Base-by-base conservation (phyloP, 169 alveolate species). In the Eimeria falciformis region DNA sequence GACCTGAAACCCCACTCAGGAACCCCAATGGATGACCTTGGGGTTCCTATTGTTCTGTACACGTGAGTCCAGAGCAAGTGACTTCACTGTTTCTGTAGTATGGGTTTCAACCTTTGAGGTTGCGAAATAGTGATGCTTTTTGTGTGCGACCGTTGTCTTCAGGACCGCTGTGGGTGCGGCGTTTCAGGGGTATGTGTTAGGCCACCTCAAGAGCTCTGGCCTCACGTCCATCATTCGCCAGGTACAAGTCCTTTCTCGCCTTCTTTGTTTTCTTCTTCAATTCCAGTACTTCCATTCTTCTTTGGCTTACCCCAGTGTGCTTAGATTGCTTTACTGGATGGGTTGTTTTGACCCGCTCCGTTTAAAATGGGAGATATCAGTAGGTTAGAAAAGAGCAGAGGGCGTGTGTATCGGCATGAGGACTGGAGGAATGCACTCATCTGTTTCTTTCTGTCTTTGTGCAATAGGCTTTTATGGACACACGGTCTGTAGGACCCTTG, bases 151-250 rank as follows among this genome's bases (percentile, higher is more conserved):
- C 29, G 40, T 23, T 68, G 5, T 5, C 9, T 47, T 21, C 86
- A 77, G 86, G 5, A 77, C 86, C 23, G 68, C 86, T 7, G 17
- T 77, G 0, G 86, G 86, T 4, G 86, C 86, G 23, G 11, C 86
- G 2, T 23, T 46, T 1, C 46, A 53, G 0, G 86, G 69, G 3
- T 77, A 77, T 25, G 5, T 77, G 3, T 43, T 77, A 29, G 86
- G 86, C 1, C 86, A 77, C 46, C 25, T 77, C 47, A 77, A 46
- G 68, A 77, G 86, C 68, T 17, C 68, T 18, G 86, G 68, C 69
- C 50, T 77, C 9, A 47, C 86, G 4, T 46, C 3, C 5, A 21
- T 46, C 69, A 46, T 77, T 46, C 68, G 86, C 68, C 86, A 77
- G 68, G 86, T 77, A 71, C n/a, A 3, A 18, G 4, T 6, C 4